Evolutionary conservation across 495 filamentous ascomycete species (phyloP).

Genomic region (Aspergillus sclerotiicarbonarius): DNA sequence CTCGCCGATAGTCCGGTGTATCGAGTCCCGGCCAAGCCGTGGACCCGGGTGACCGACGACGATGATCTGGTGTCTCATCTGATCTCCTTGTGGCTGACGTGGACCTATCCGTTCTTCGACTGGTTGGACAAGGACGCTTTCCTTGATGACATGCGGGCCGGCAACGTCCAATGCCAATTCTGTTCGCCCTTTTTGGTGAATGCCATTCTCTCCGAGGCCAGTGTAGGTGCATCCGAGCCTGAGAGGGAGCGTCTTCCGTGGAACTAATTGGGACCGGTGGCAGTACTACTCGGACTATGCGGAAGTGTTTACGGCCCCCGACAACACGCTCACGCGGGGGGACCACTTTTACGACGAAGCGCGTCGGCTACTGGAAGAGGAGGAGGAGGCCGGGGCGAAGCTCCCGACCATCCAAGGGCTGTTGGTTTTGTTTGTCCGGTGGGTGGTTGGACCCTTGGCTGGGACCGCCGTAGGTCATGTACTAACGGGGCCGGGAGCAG

Average conservation of each 20-base stretch:
- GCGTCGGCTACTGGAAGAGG: conserved; percentile 19
- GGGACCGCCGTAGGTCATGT: too few relatives aligned
- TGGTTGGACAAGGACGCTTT: conserved; percentile 45
- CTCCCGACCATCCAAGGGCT: conserved; percentile 27
- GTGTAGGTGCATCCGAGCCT: conserved; percentile 22
- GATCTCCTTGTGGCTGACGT: conserved; percentile 45
- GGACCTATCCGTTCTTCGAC: conserved; percentile 40
- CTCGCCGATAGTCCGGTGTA: conserved; percentile 27
- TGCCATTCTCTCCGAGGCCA: conserved; percentile 36
- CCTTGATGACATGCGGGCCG: conserved; percentile 36
- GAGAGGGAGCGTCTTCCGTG: too few relatives aligned
- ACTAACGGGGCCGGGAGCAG: conserved; percentile 1
- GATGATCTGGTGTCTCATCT: conserved; percentile 49
- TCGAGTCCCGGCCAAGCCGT: conserved; percentile 39
- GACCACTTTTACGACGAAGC: conserved; percentile 29
- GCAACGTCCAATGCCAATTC: conserved; percentile 25
- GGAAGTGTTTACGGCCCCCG: conserved; percentile 23
- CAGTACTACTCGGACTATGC: conserved; percentile 30
- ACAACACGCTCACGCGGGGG: conserved; percentile 21
- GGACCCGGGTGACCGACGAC: conserved; percentile 47
- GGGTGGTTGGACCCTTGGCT: background rate
- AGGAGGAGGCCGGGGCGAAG: conserved; percentile 17
- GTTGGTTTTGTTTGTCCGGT: conserved; percentile 21
- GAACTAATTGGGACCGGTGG: background rate
- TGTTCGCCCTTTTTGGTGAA: conserved; percentile 51